A percentile compares a stretch with the other conserved stretches of the same genome.
Conservation (phyloP, 2,329 filamentous ascomycete species). For the Fusarium palustre region DNA sequence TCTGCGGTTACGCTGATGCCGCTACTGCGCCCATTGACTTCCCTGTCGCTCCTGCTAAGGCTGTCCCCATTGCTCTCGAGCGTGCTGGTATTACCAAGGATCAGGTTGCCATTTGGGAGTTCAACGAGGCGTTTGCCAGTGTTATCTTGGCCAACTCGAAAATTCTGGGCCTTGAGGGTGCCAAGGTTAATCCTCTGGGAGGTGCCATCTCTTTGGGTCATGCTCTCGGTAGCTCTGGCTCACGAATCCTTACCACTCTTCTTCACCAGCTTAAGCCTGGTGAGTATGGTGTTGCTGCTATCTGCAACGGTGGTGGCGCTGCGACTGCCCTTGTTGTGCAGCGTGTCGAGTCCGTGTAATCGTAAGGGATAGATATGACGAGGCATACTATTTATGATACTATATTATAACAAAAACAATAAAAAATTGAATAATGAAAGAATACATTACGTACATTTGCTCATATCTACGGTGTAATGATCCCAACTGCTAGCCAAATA, state of each 20-base stretch:
- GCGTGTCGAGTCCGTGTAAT: conserved; percentile 71
- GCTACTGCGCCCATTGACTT: conserved; percentile 94
- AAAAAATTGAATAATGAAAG: background rate
- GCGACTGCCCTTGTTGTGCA: conserved; percentile 94
- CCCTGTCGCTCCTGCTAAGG: conserved; percentile 90
- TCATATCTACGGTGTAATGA: background rate
- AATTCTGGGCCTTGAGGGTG: conserved; percentile 83
- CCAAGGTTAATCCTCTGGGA: conserved; percentile 86
- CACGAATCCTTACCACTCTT: conserved; percentile 88
- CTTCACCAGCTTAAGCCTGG: conserved; percentile 91
- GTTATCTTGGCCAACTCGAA: conserved; percentile 96
- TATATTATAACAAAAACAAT: conserved; percentile 7
- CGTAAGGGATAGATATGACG: background rate
- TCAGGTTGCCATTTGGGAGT: conserved; percentile 95
- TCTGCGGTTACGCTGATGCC: conserved; percentile 88
- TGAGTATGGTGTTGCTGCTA: conserved; percentile 94
- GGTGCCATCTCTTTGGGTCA: conserved; percentile 94
- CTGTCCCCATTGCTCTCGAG: conserved; percentile 88
- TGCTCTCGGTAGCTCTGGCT: conserved; percentile 92
- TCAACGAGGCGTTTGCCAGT: conserved; percentile 97
- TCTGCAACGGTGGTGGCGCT: conserved; percentile 96
- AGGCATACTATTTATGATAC: background rate
- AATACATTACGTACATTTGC: background rate
- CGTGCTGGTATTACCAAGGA: conserved; percentile 91
- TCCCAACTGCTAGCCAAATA: background rate